phyloP scores from a whole-genome alignment of 768 basidiomycete genomes.

The Podaxis carcinomalis region DNA sequence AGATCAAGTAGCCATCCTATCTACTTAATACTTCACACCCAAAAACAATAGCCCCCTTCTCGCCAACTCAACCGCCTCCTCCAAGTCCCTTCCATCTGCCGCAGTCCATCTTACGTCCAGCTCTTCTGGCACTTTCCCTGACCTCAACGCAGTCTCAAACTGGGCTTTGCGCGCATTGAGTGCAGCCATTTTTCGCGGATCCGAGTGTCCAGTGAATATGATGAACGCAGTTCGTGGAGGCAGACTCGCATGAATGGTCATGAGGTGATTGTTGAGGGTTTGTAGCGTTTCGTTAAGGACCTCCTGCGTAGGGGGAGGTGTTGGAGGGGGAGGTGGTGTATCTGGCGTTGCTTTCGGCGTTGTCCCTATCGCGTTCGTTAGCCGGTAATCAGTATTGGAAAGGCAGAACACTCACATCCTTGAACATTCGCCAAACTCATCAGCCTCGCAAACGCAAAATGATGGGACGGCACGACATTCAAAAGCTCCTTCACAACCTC shows the following conservation, averaged over 20 bases:
- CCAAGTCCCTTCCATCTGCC: conserved; percentile 72
- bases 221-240: conserved; percentile 80
- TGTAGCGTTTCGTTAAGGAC: conserved; percentile 34
- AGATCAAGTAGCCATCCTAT: background rate
- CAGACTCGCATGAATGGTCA: conserved; percentile 58
- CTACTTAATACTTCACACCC: conserved; percentile 37
- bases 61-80: conserved; percentile 75
- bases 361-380: conserved; percentile 42
- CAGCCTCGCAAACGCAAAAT: conserved; percentile 82
- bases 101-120: conserved; percentile 68
- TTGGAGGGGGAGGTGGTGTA: conserved; percentile 15
- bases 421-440: conserved; percentile 74
- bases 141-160: conserved; percentile 65
- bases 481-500: conserved; percentile 74
- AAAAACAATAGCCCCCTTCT: conserved; percentile 84
- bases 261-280: conserved; percentile 58
- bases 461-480: conserved; percentile 56
- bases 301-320: conserved; percentile 21
- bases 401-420: conserved; percentile 60
- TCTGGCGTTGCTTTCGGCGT: conserved; percentile 50
- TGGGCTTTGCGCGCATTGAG: conserved; percentile 65
- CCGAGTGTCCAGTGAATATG: conserved; percentile 85
- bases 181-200: conserved; percentile 76
- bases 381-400: background rate
- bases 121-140: conserved; percentile 53